Evolutionary conservation across 495 filamentous ascomycete genomes (phyloP).

Genomic region (Podospora conica): DNA sequence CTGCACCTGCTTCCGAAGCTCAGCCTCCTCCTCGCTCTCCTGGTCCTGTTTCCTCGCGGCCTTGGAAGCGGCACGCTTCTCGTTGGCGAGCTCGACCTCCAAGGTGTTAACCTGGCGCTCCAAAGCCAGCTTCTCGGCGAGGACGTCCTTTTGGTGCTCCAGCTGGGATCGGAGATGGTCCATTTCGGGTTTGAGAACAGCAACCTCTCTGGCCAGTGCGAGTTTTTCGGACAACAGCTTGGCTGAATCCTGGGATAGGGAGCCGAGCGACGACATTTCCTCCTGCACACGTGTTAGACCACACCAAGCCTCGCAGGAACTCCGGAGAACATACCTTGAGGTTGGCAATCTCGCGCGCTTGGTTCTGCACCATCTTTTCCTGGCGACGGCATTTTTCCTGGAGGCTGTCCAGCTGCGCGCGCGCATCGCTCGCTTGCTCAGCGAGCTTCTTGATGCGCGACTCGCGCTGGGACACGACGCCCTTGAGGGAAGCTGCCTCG

Average conservation of each 20-base stretch:
- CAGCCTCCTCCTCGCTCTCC: constrained; percentile 36
- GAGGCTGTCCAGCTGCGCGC: constrained; percentile 50
- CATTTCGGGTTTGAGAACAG: constrained; percentile 64
- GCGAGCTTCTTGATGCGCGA: constrained; percentile 54
- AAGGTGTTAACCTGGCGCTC: constrained; percentile 67
- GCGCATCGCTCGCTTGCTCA: constrained; percentile 50
- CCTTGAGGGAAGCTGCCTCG: constrained; percentile 48
- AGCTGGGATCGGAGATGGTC: constrained; percentile 71
- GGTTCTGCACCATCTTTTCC: constrained; percentile 50
- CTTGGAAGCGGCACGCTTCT: constrained; percentile 62
- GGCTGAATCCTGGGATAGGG: constrained; percentile 57
- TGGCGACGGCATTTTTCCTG: constrained; percentile 50
- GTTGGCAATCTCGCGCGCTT: constrained; percentile 57
- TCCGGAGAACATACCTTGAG: constrained; percentile 50
- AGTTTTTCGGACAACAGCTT: constrained; percentile 72
- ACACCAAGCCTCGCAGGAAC: background rate
- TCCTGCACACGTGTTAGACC: constrained; percentile 41
- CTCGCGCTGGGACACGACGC: constrained; percentile 40
- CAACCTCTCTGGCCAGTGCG: constrained; percentile 63
- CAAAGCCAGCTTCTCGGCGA: constrained; percentile 69
- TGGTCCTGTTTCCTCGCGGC: constrained; percentile 47
- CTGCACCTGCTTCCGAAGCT: constrained; percentile 41
- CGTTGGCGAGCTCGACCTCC: constrained; percentile 73
- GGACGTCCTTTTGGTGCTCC: constrained; percentile 54
- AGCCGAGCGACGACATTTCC: constrained; percentile 59